These are phyloP conservation scores for Rhodotorula toruloides DNA, from an alignment of 768 basidiomycete species.

Conservation along the genomic window DNA sequence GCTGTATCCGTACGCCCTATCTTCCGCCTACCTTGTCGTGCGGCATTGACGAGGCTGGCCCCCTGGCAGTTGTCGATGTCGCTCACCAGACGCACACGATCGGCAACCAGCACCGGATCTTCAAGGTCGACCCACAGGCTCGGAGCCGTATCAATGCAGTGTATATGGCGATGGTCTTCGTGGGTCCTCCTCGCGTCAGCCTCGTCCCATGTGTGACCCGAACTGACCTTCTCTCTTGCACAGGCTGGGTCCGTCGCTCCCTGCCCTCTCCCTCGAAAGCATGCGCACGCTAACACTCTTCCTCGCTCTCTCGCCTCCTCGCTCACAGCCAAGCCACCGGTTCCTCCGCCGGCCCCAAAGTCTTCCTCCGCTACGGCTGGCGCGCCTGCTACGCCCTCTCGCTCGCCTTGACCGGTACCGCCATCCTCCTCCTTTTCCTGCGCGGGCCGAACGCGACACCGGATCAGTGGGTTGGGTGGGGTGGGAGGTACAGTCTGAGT, in stretches of 20 bases:
- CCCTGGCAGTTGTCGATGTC: slow-evolving; percentile 14
- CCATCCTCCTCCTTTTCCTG: slow-evolving; percentile 4
- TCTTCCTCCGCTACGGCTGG: slow-evolving; percentile 20
- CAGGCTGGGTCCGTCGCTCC: no score
- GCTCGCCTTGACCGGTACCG: not conserved
- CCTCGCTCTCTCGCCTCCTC: not conserved
- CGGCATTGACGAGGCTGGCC: no score
- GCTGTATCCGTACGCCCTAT: slow-evolving; percentile 55
- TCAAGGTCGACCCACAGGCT: slow-evolving; percentile 49
- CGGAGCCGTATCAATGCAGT: slow-evolving; percentile 71
- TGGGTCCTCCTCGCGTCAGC: no score
- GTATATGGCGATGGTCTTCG: slow-evolving; percentile 49
- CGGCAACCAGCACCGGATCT: slow-evolving; percentile 37
- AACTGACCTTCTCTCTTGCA: not conserved
- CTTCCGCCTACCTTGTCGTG: not conserved
- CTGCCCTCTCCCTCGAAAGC: not conserved
- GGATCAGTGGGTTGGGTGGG: slow-evolving; percentile 25
- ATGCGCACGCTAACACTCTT: not conserved
- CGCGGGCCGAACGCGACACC: slow-evolving; percentile 9
- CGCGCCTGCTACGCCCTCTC: slow-evolving; percentile 9
- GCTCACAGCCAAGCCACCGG: slow-evolving; percentile 25
- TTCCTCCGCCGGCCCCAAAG: slow-evolving; percentile 3
- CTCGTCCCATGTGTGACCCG: no score
- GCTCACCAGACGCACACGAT: slow-evolving; percentile 17
- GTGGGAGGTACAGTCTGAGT: slow-evolving; percentile 15